Percentiles rank a stretch among this genome's conserved stretches.
phyloP scores from a whole-genome alignment of 352 stramenopile genomes.

The Globisporangium alternatum region DNA sequence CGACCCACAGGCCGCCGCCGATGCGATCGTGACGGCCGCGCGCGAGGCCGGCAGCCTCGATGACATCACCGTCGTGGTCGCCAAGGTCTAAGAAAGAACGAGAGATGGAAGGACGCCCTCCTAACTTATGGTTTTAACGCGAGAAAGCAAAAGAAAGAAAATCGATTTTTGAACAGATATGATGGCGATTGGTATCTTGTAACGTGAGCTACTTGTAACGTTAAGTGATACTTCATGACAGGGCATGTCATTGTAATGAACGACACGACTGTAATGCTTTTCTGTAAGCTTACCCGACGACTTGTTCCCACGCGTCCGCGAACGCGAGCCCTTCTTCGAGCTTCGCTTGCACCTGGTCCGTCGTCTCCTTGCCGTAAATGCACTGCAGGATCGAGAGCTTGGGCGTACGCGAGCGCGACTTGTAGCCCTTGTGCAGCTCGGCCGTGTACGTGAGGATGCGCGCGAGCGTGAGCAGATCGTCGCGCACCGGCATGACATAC shows the following conservation, averaged over 20 bases:
- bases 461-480: constrained; percentile 45
- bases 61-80: constrained; percentile 61
- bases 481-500: constrained; percentile 57
- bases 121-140: constrained; percentile 9
- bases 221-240: not conserved
- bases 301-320: constrained; percentile 36
- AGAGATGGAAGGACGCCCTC: not conserved
- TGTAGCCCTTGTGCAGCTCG: constrained; percentile 43
- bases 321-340: constrained; percentile 44
- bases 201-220: not conserved
- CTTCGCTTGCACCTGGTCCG: constrained; percentile 33
- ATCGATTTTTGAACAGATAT: constrained; percentile 10
- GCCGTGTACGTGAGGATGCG: constrained; percentile 55
- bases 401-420: constrained; percentile 36
- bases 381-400: constrained; percentile 55
- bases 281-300: not conserved
- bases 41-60: constrained; percentile 54
- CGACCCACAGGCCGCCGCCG: constrained; percentile 38
- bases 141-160: not conserved
- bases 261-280: not conserved
- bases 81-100: constrained; percentile 30
- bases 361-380: constrained; percentile 44
- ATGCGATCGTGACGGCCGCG: constrained; percentile 52
- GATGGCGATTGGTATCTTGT: not conserved
- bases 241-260: not conserved